Percentiles rank a stretch among this genome's conserved stretches.
These are phyloP conservation scores for Cyberlindnera mississippiensis DNA, from an alignment of 805 yeast species.

Conservation along the genomic window DNA sequence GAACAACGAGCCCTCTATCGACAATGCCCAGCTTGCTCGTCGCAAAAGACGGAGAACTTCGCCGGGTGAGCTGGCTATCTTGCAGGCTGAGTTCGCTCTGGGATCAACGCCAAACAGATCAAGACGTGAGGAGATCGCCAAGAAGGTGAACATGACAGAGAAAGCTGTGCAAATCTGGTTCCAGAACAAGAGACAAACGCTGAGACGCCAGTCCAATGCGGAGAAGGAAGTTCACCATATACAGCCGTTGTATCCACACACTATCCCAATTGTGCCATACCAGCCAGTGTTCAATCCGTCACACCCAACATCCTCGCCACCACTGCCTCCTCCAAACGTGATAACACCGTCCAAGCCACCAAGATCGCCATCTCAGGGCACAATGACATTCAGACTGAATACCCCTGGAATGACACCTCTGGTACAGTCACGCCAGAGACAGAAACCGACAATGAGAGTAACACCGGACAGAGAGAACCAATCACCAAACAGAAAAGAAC, in stretches of 20 bases:
- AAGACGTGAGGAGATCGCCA: conserved; percentile 74
- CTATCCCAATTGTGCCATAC: not conserved
- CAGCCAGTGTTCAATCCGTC: no score
- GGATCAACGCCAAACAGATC: conserved; percentile 81
- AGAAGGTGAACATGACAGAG: conserved; percentile 86
- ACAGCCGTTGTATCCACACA: conserved; percentile 21
- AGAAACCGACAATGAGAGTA: conserved; percentile 20
- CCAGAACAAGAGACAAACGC: conserved; percentile 88
- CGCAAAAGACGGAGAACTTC: conserved; percentile 95
- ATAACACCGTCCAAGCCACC: conserved; percentile 20
- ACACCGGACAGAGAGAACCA: no score
- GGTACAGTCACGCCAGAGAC: conserved; percentile 4
- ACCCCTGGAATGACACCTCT: no score
- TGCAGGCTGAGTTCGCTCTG: conserved; percentile 71
- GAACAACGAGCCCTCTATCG: conserved; percentile 75
- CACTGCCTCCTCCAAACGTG: conserved; percentile 5
- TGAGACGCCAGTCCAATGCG: conserved; percentile 46
- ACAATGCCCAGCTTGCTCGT: conserved; percentile 89
- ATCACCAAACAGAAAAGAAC: conserved; percentile 12
- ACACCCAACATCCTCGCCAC: not conserved
- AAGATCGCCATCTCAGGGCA: conserved; percentile 12
- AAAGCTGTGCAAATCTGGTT: conserved; percentile 99
- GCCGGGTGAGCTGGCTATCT: conserved; percentile 75
- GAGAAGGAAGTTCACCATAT: conserved; percentile 29
- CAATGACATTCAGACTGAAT: conserved; percentile 23